phyloP scores from a whole-genome alignment of 2,329 filamentous ascomycete genomes.

The Hymenoscyphus infarciens region DNA sequence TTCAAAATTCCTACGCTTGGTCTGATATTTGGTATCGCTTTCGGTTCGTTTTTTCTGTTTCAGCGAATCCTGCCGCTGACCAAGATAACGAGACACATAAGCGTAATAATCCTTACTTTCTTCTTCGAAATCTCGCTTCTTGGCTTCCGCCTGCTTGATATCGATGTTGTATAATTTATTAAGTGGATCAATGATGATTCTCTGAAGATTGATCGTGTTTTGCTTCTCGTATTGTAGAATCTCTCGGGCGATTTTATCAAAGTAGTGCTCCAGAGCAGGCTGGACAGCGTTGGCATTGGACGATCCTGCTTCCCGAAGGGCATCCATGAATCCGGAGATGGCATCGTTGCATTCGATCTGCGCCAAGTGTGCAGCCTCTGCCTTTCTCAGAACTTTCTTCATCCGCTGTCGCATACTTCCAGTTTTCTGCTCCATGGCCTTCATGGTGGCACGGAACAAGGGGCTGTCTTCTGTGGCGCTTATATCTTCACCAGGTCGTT shows the following conservation, averaged over 20 bases:
- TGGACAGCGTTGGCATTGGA: slow-evolving; percentile 97
- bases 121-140: slow-evolving; percentile 97
- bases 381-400: slow-evolving; percentile 92
- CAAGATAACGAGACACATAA: slow-evolving; percentile 93
- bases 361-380: slow-evolving; percentile 80
- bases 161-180: slow-evolving; percentile 89
- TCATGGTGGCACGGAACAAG: slow-evolving; percentile 93
- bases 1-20: slow-evolving; percentile 90
- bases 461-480: slow-evolving; percentile 87
- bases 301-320: slow-evolving; percentile 78
- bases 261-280: slow-evolving; percentile 95
- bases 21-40: slow-evolving; percentile 94
- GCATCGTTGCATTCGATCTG: slow-evolving; percentile 85
- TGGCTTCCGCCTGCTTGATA: slow-evolving; percentile 95
- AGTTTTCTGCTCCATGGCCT: slow-evolving; percentile 92
- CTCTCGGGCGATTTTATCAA: slow-evolving; percentile 91
- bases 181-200: slow-evolving; percentile 91
- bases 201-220: slow-evolving; percentile 81
- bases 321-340: slow-evolving; percentile 76
- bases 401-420: slow-evolving; percentile 90
- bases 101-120: slow-evolving; percentile 98
- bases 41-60: slow-evolving; percentile 97
- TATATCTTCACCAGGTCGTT: slow-evolving; percentile 81
- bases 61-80: slow-evolving; percentile 88
- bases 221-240: slow-evolving; percentile 83